Percentiles rank a stretch among this genome's conserved stretches.
These are phyloP conservation scores for Aspergillus coremiiformis DNA, from an alignment of 495 filamentous ascomycete genomes.

Conservation along the genomic window DNA sequence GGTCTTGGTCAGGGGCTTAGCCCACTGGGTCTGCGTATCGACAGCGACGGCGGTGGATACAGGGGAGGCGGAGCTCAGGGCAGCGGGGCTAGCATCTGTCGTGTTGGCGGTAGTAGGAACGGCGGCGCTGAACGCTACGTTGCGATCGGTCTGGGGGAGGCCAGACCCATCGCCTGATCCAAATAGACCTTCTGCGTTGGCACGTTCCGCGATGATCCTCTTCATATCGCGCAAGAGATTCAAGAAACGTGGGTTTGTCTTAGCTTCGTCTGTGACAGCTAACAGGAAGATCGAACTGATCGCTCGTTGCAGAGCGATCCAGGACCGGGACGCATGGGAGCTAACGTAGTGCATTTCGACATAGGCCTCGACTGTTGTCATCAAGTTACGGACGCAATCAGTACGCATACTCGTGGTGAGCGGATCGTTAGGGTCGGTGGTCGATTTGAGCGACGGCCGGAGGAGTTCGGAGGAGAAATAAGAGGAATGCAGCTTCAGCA, in stretches of 20 bases:
- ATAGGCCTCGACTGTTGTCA: constrained; percentile 41
- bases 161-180: constrained; percentile 12
- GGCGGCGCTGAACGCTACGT: constrained; percentile 20
- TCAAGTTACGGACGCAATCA: constrained; percentile 35
- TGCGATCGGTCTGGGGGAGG: constrained; percentile 1
- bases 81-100: constrained; percentile 16
- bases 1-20: constrained; percentile 40
- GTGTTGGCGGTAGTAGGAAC: constrained; percentile 27
- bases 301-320: constrained; percentile 42
- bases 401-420: constrained; percentile 36
- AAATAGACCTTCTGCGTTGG: constrained; percentile 29
- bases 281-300: constrained; percentile 43
- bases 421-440: constrained; percentile 27
- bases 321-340: constrained; percentile 38
- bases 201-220: constrained; percentile 38
- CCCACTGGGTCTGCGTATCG: constrained; percentile 42
- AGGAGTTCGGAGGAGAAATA: constrained; percentile 55
- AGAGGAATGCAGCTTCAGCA: constrained; percentile 50
- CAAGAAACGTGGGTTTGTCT: constrained; percentile 34
- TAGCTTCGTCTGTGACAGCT: constrained; percentile 39
- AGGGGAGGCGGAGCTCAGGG: constrained; percentile 22
- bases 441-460: constrained; percentile 46
- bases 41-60: constrained; percentile 18
- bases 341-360: constrained; percentile 41
- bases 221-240: constrained; percentile 35